Evolutionary conservation across 116 monocot genomes (phyloP).

Genomic region (Iris pallida): DNA sequence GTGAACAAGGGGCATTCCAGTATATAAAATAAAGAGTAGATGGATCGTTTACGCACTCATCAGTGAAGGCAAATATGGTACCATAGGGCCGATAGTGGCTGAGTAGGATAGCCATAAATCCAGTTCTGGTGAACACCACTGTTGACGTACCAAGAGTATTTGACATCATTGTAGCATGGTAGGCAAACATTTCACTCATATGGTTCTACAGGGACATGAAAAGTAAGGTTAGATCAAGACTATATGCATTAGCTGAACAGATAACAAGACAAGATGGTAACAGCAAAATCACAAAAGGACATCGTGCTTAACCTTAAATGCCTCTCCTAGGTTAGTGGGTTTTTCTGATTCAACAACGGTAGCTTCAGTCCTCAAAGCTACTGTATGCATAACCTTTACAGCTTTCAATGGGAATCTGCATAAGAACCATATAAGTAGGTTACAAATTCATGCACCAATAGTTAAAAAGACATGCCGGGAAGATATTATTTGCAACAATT

Average conservation of each 20-base stretch:
- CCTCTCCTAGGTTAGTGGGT: constrained; percentile 82
- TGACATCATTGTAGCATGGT: constrained; percentile 99
- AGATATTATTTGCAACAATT: neutral
- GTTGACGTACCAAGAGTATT: constrained; percentile 96
- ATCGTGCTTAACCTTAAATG: constrained; percentile 65
- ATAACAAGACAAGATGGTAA: neutral
- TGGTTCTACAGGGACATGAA: constrained; percentile 59
- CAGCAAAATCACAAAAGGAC: neutral
- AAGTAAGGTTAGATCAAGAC: neutral
- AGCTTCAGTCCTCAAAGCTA: constrained; percentile 93
- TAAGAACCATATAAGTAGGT: neutral
- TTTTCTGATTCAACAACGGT: constrained; percentile 61
- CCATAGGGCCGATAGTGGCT: constrained; percentile 93
- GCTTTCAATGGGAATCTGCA: constrained; percentile 95
- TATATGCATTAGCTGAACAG: neutral
- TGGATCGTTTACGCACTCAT: constrained; percentile 51
- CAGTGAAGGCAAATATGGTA: constrained; percentile 98
- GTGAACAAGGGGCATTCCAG: neutral
- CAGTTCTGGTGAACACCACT: constrained; percentile 92
- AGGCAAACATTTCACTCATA: constrained; percentile 99
- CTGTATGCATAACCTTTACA: constrained; percentile 99
- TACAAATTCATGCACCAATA: neutral
- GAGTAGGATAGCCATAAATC: constrained; percentile 95
- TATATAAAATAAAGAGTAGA: neutral
- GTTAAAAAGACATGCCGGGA: neutral